phyloP scores from a whole-genome alignment of 2,329 filamentous ascomycete species.

The Zalaria obscura region DNA sequence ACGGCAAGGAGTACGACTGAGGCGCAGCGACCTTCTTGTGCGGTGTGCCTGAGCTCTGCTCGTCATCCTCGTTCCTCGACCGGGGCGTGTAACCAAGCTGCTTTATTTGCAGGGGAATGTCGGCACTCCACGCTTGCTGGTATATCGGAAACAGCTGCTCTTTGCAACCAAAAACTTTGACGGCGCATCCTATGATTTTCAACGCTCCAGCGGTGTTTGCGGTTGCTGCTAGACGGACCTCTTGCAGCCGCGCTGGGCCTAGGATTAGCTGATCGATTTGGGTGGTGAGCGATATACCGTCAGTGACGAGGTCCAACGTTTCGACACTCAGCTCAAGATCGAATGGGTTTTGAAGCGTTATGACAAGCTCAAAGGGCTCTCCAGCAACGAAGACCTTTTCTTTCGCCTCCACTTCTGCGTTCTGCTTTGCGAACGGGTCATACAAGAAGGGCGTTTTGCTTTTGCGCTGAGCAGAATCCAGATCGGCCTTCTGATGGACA shows the following conservation, averaged over 20 bases:
- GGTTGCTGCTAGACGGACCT: slow-evolving; percentile 55
- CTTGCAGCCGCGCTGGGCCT: slow-evolving; percentile 71
- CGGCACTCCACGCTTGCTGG: slow-evolving; percentile 57
- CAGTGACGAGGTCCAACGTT: slow-evolving; percentile 57
- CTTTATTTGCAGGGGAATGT: slow-evolving; percentile 61
- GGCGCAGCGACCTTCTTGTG: slow-evolving; percentile 12
- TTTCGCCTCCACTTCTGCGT: slow-evolving; percentile 38
- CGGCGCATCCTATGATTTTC: slow-evolving; percentile 61
- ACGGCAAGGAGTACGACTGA: slow-evolving; percentile 32
- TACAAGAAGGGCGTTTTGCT: slow-evolving; percentile 75
- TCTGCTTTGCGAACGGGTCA: slow-evolving; percentile 70
- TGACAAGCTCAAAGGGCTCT: slow-evolving; percentile 61
- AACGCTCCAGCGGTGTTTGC: slow-evolving; percentile 54
- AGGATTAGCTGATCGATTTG: slow-evolving; percentile 51
- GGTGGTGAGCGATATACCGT: slow-evolving; percentile 59
- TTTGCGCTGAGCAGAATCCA: slow-evolving; percentile 4
- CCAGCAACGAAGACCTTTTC: slow-evolving; percentile 55
- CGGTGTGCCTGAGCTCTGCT: background rate
- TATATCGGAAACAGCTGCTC: slow-evolving; percentile 79
- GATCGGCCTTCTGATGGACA: slow-evolving; percentile 9
- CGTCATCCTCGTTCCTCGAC: slow-evolving; percentile 4
- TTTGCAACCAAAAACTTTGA: slow-evolving; percentile 70
- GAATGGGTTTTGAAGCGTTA: slow-evolving; percentile 86
- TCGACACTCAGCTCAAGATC: slow-evolving; percentile 89
- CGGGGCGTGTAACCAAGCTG: slow-evolving; percentile 44